phyloP scores from a whole-genome alignment of 2,329 filamentous ascomycete species.

The Geosmithia morbida region DNA sequence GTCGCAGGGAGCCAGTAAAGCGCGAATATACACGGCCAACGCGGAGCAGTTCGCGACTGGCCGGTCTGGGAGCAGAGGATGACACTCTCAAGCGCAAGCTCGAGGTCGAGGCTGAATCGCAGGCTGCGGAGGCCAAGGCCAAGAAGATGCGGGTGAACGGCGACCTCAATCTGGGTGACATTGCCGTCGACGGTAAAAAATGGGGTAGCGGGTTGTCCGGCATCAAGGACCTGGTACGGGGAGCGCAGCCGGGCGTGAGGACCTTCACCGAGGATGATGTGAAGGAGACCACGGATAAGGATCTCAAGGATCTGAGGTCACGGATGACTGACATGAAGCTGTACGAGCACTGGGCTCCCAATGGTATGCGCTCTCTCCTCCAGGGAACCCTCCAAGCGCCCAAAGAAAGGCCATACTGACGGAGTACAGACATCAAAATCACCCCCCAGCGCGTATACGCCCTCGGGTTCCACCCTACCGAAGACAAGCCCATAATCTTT shows the following conservation, averaged over 20 bases:
- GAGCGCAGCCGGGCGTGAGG: slow-evolving; percentile 63
- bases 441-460: slow-evolving; percentile 79
- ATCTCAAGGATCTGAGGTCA: slow-evolving; percentile 56
- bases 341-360: slow-evolving; percentile 75
- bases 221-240: slow-evolving; percentile 41
- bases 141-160: slow-evolving; percentile 43
- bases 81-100: slow-evolving; percentile 33
- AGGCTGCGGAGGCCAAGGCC: slow-evolving; percentile 27
- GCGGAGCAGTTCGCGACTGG: slow-evolving; percentile 42
- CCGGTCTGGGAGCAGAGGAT: slow-evolving; percentile 35
- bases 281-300: slow-evolving; percentile 62
- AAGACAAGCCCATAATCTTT: slow-evolving; percentile 77
- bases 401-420: background rate
- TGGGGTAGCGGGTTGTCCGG: slow-evolving; percentile 57
- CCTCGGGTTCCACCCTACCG: slow-evolving; percentile 75
- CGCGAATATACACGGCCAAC: slow-evolving; percentile 33
- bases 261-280: slow-evolving; percentile 82
- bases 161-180: slow-evolving; percentile 58
- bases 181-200: slow-evolving; percentile 66
- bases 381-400: background rate
- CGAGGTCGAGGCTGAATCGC: slow-evolving; percentile 30
- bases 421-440: slow-evolving; percentile 59
- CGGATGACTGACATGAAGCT: slow-evolving; percentile 65
- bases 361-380: slow-evolving; percentile 33
- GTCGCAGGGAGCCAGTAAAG: slow-evolving; percentile 25